These are phyloP conservation scores for Trichoderma gracile DNA, from an alignment of 2,329 filamentous ascomycete genomes.

Conservation along the genomic window DNA sequence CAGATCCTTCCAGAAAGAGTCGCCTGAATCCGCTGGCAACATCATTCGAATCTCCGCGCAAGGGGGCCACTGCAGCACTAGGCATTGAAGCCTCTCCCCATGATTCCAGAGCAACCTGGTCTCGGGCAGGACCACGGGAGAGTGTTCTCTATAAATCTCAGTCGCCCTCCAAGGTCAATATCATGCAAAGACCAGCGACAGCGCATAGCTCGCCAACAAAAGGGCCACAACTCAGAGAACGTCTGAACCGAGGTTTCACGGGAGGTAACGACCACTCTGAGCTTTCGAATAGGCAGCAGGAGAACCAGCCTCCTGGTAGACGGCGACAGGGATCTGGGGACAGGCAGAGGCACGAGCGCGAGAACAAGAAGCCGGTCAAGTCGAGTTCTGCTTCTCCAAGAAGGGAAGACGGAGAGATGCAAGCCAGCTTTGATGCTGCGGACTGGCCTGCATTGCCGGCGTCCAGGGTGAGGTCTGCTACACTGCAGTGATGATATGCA, in stretches of 20 bases:
- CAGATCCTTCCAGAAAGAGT: constrained; percentile 13
- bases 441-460: constrained; percentile 35
- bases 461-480: constrained; percentile 32
- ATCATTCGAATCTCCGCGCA: constrained; percentile 21
- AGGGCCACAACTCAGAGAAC: neutral
- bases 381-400: neutral
- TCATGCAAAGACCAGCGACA: neutral
- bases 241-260: neutral
- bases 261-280: neutral
- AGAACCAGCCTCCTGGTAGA: neutral
- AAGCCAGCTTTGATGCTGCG: constrained; percentile 25
- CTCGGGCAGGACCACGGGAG: neutral
- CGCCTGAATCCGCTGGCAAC: constrained; percentile 25
- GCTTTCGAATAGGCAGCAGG: neutral
- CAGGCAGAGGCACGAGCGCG: neutral
- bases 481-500: constrained; percentile 22
- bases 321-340: neutral
- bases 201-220: neutral
- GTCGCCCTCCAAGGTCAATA: neutral
- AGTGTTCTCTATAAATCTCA: neutral
- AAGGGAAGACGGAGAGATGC: neutral
- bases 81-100: neutral
- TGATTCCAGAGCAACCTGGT: neutral
- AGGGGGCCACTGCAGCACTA: neutral
- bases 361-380: neutral